phyloP scores from a whole-genome alignment of 768 basidiomycete genomes.

The Antrodiella citrinella region DNA sequence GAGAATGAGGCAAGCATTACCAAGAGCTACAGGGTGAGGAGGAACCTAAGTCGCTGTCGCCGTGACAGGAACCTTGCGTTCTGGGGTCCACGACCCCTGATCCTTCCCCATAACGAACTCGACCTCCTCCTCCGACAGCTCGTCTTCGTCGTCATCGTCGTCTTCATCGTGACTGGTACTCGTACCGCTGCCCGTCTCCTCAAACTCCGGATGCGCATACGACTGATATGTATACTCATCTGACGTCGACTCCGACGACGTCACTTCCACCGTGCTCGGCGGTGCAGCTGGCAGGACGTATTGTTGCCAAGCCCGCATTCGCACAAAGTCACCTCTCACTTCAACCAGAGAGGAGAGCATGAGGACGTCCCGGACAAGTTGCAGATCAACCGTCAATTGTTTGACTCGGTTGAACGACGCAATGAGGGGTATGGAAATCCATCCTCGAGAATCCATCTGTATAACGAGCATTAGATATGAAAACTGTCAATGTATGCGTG shows the following conservation, averaged over 20 bases:
- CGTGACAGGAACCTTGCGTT: constrained; percentile 14
- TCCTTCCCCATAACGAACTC: constrained; percentile 59
- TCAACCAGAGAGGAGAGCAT: constrained; percentile 60
- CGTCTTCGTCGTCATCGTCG: constrained; percentile 35
- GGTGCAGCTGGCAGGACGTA: constrained; percentile 59
- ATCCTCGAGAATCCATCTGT: constrained; percentile 87
- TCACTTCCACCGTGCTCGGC: constrained; percentile 32
- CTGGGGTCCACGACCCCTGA: constrained; percentile 24
- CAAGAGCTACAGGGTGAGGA: no score
- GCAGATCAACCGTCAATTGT: constrained; percentile 48
- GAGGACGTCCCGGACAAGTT: constrained; percentile 66
- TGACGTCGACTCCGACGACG: no score
- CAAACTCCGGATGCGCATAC: neutral
- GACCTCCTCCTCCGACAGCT: constrained; percentile 71
- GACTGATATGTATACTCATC: constrained; percentile 6
- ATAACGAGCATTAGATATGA: no score
- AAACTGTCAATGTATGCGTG: neutral
- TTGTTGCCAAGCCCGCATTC: constrained; percentile 58
- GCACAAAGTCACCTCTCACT: constrained; percentile 58
- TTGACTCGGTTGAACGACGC: constrained; percentile 84
- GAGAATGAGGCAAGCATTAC: no score
- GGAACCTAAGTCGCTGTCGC: neutral
- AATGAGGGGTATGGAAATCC: constrained; percentile 75
- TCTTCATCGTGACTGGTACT: constrained; percentile 20
- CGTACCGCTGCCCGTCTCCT: neutral